Base-by-base conservation (phyloP, 495 filamentous ascomycete species). In the Halenospora varia region DNA sequence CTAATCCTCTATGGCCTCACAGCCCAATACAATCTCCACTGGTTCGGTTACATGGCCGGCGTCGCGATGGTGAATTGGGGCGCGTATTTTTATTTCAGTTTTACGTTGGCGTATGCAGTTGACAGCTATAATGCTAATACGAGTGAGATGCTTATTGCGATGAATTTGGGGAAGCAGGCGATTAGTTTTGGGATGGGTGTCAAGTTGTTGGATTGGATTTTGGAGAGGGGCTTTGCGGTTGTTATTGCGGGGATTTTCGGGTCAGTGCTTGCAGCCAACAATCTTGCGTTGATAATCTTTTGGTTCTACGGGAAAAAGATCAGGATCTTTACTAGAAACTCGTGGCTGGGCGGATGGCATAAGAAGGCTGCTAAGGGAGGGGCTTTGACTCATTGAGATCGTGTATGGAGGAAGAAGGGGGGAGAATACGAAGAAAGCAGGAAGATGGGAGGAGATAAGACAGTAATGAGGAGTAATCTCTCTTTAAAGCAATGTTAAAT, bases 91-190 rank as follows among this genome's bases (percentile, higher is more conserved):
- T 85, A 76, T 57, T 85, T 85, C 66, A 75, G 75, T 3, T 81
- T 83, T 55, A 80, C 79, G n/a, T 70, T 85, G 10, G 82, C 81
- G 2, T 83, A 85, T 48, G 78, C 79, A 1, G 77, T 85, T 11
- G 82, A 85, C 64, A 76, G 71, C 11, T 83, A 85, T 61, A 73
- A 75, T n/a, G 71, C 76, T 1, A 83, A 83, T 51, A 77, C 77
- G 10, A 75, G 71, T 0, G 82, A 87, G 63, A 85, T 87, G 83
- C 69, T 87, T 25, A 87, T 87, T 60, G 81, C 80, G 2, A 85
- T 87, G 81, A 85, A 85, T 58, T 62, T 87, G 22, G 83, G 83
- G n/a, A 87, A 87, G 57, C 81, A 85, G 66, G 76, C 79, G 3
- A 82, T 87, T 47, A 77, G 71, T 50, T 85, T 87, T 59, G 83